Percentiles rank a stretch among this genome's conserved stretches.
These are phyloP conservation scores for Ceratobasidium sp. DNA, from an alignment of 1,284 basidiomycete genomes.

Conservation along the genomic window DNA sequence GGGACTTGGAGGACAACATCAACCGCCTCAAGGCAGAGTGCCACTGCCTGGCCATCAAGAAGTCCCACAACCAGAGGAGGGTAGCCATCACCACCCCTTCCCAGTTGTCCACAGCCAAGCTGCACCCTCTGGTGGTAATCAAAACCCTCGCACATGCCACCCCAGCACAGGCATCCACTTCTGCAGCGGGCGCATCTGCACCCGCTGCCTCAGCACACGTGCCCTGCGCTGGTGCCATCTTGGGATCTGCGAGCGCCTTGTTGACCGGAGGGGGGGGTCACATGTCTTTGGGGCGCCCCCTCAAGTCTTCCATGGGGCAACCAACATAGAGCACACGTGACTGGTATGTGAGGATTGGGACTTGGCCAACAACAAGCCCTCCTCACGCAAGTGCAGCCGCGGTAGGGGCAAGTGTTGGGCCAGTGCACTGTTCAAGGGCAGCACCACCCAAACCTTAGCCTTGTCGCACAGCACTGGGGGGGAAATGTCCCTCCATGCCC, in stretches of 20 bases:
- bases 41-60: not conserved
- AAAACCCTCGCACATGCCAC: not conserved
- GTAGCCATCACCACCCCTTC: not conserved
- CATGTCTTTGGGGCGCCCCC: not conserved
- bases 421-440: too few species aligned
- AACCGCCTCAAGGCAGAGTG: not conserved
- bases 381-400: too few species aligned
- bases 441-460: too few species aligned
- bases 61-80: not conserved
- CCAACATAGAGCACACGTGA: too few species aligned
- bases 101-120: not conserved
- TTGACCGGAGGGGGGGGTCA: not conserved
- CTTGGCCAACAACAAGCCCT: too few species aligned
- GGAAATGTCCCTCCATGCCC: not conserved
- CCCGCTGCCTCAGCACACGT: not conserved
- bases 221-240: not conserved
- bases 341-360: too few species aligned
- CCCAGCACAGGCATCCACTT: not conserved
- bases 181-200: not conserved
- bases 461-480: too few species aligned
- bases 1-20: not conserved
- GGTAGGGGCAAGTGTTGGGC: too few species aligned
- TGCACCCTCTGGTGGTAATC: not conserved
- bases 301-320: not conserved
- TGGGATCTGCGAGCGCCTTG: not conserved